A percentile compares a stretch with the other conserved stretches of the same genome.
phyloP scores from a whole-genome alignment of 176 grass and related monocot species.

The Musa schizocarpa region DNA sequence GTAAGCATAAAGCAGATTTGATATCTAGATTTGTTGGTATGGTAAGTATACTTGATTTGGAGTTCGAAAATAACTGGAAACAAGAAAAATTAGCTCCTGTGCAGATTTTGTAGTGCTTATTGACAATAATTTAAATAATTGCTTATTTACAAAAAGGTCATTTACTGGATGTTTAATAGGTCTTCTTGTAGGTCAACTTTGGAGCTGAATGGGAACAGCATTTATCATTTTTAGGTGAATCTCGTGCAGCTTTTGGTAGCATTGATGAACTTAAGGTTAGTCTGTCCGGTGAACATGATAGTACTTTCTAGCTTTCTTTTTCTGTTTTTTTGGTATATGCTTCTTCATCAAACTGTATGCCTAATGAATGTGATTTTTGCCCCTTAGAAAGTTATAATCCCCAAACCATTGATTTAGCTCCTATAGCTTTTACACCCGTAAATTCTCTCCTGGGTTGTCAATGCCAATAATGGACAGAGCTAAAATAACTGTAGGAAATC shows the following conservation, averaged over 20 bases:
- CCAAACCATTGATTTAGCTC: not conserved
- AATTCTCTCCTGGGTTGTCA: no score
- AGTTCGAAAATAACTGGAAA: not conserved
- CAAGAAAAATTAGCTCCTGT: not conserved
- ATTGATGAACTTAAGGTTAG: constrained; percentile 18
- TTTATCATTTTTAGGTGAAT: constrained; percentile 14
- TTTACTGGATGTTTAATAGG: not conserved
- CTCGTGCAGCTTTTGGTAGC: constrained; percentile 12
- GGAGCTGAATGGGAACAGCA: constrained; percentile 13
- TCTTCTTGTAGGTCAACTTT: constrained; percentile 4
- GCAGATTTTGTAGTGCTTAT: not conserved
- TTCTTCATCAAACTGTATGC: not conserved
- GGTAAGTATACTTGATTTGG: constrained; percentile 2
- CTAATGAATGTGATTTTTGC: no score
- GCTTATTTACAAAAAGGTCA: not conserved
- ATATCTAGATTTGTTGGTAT: constrained; percentile 8
- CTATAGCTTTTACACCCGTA: not conserved
- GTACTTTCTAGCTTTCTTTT: not conserved
- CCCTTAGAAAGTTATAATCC: not conserved
- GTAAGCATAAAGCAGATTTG: constrained; percentile 7
- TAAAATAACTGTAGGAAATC: no score
- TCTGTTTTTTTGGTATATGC: not conserved
- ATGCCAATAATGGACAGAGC: no score
- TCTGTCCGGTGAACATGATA: not conserved
- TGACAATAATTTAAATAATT: not conserved